These are phyloP conservation scores for Pseudogymnoascus sp. DNA, from an alignment of 2,329 filamentous ascomycete species.

Conservation along the genomic window DNA sequence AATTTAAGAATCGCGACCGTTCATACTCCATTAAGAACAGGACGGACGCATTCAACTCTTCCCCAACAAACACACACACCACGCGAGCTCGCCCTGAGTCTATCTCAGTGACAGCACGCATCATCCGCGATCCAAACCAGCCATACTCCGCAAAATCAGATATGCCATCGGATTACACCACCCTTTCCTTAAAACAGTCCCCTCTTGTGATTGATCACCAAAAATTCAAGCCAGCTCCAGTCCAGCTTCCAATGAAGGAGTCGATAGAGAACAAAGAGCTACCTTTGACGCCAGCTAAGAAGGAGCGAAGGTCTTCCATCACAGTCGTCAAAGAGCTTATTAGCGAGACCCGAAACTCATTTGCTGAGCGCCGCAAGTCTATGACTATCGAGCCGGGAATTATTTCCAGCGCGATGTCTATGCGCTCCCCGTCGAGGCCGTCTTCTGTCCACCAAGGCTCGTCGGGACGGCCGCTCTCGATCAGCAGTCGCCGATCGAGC, in stretches of 20 bases:
- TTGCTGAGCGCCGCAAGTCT: constrained; percentile 40
- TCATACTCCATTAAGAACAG: constrained; percentile 25
- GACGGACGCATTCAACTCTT: constrained; percentile 23
- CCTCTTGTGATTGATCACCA: constrained; percentile 54
- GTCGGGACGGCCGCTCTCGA: constrained; percentile 53
- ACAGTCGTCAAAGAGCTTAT: constrained; percentile 50
- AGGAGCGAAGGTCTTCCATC: constrained; percentile 50
- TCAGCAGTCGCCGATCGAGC: constrained; percentile 48
- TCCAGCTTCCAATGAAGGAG: constrained; percentile 7
- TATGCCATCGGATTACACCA: constrained; percentile 39
- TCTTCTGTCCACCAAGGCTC: constrained; percentile 41
- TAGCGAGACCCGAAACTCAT: constrained; percentile 51
- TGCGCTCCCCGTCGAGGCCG: constrained; percentile 39
- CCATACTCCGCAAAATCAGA: constrained; percentile 38
- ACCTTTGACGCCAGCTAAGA: constrained; percentile 18
- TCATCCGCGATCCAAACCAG: constrained; percentile 60
- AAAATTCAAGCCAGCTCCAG: constrained; percentile 25
- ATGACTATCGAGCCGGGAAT: constrained; percentile 38
- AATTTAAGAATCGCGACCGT: constrained; percentile 26
- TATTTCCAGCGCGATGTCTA: constrained; percentile 27
- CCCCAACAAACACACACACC: constrained; percentile 25
- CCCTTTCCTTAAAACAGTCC: constrained; percentile 52
- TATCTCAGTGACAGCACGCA: constrained; percentile 81
- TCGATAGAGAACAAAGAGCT: not conserved
- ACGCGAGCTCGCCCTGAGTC: constrained; percentile 59